Evolutionary conservation across 164 flowering plant species (phyloP).

Genomic region (Platanus orientalis): DNA sequence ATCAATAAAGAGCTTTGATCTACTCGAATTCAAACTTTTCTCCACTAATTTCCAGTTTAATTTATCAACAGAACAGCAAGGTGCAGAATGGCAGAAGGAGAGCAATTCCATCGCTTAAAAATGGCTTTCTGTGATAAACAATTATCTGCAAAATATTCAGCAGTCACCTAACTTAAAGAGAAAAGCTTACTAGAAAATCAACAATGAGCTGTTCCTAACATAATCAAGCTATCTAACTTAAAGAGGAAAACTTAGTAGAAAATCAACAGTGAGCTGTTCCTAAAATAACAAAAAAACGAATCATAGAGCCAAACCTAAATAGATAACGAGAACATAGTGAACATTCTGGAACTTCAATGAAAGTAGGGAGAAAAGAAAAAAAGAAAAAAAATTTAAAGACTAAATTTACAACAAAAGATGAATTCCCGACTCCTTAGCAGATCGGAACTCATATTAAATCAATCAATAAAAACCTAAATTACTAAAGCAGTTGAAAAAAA

Average conservation of each 20-base stretch:
- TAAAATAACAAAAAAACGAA: background rate
- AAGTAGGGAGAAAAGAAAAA: no score
- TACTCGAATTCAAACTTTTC: slow-evolving; percentile 21
- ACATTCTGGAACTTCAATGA: no score
- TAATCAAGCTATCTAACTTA: no score
- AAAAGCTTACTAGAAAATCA: background rate
- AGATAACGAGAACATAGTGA: no score
- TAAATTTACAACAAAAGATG: no score
- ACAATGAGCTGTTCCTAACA: background rate
- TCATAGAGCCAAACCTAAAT: no score
- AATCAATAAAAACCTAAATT: no score
- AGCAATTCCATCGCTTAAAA: slow-evolving; percentile 41
- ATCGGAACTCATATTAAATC: no score
- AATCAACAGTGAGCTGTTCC: background rate
- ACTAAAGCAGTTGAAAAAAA: background rate
- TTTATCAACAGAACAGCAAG: slow-evolving; percentile 20
- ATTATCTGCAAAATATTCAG: slow-evolving; percentile 4
- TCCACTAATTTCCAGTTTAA: slow-evolving; percentile 20
- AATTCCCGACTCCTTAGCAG: no score
- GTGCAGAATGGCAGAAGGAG: slow-evolving; percentile 23
- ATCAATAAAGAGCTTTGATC: slow-evolving; percentile 17
- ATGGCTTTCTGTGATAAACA: slow-evolving; percentile 6
- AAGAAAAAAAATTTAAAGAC: no score
- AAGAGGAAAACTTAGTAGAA: background rate
- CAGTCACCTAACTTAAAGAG: background rate